phyloP scores from a whole-genome alignment of 225 moss, liverwort and hornwort genomes.

The Sphagnum contortum region DNA sequence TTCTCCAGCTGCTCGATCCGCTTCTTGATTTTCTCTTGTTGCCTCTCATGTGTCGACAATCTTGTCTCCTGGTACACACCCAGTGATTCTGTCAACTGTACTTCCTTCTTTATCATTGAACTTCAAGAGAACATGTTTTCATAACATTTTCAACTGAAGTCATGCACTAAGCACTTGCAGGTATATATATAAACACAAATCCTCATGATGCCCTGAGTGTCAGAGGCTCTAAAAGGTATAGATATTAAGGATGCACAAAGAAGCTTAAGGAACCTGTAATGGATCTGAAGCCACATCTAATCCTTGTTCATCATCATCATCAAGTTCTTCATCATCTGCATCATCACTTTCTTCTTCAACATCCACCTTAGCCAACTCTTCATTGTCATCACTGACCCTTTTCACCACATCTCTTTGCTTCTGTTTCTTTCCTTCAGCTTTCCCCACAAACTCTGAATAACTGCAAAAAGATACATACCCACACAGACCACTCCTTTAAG shows the following conservation, averaged over 20 bases:
- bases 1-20: constrained; percentile 74
- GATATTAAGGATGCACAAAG: too few species aligned
- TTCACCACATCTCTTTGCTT: constrained; percentile 14
- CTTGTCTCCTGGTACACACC: constrained; percentile 37
- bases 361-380: constrained; percentile 30
- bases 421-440: constrained; percentile 26
- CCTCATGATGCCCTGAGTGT: too few species aligned
- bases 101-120: too few species aligned
- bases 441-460: constrained; percentile 52
- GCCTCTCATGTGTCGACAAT: constrained; percentile 76
- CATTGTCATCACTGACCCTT: constrained; percentile 20
- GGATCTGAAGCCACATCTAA: not conserved
- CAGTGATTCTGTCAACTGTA: too few species aligned
- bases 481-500: not conserved
- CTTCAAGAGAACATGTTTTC: too few species aligned
- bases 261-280: too few species aligned
- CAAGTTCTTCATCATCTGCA: constrained; percentile 21
- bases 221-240: too few species aligned
- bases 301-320: constrained; percentile 12
- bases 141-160: too few species aligned
- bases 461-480: constrained; percentile 9
- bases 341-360: constrained; percentile 33
- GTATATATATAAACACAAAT: too few species aligned
- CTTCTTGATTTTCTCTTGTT: constrained; percentile 54
- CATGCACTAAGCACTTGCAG: too few species aligned